Conservation (phyloP, 148 eudicot species). For the Rhododendron vialii region DNA sequence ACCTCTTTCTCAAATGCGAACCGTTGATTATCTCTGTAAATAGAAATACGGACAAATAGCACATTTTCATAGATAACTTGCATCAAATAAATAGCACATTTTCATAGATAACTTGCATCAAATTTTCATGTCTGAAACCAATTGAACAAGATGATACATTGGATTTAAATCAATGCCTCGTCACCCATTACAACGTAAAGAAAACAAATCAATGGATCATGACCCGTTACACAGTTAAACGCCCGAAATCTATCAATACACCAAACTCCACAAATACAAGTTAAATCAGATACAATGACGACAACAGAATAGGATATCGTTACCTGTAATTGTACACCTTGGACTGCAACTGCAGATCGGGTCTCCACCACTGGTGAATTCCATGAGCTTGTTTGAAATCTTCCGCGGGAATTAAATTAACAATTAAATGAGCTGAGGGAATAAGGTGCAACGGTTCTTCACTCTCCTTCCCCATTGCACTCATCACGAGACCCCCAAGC, state of each 20-base stretch:
- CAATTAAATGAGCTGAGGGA: slow-evolving; percentile 67
- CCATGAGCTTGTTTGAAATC: slow-evolving; percentile 78
- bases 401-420: slow-evolving; percentile 40
- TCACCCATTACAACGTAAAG: background rate
- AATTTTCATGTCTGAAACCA: background rate
- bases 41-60: background rate
- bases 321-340: slow-evolving; percentile 37
- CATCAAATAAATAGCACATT: background rate
- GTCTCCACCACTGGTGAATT: slow-evolving; percentile 86
- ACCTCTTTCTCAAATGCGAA: background rate
- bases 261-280: background rate
- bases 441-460: slow-evolving; percentile 72
- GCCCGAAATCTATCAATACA: background rate
- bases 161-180: background rate
- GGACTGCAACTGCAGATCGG: slow-evolving; percentile 46
- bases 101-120: background rate
- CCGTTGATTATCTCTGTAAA: background rate
- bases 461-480: slow-evolving; percentile 57
- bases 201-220: background rate
- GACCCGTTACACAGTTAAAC: background rate
- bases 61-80: background rate
- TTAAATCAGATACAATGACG: background rate
- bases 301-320: background rate
- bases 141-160: background rate
- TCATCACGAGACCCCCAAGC: slow-evolving; percentile 68